A percentile compares a stretch with the other conserved stretches of the same genome.
These are phyloP conservation scores for Neodidymelliopsis sp. DNA, from an alignment of 2,329 filamentous ascomycete species.

Conservation along the genomic window DNA sequence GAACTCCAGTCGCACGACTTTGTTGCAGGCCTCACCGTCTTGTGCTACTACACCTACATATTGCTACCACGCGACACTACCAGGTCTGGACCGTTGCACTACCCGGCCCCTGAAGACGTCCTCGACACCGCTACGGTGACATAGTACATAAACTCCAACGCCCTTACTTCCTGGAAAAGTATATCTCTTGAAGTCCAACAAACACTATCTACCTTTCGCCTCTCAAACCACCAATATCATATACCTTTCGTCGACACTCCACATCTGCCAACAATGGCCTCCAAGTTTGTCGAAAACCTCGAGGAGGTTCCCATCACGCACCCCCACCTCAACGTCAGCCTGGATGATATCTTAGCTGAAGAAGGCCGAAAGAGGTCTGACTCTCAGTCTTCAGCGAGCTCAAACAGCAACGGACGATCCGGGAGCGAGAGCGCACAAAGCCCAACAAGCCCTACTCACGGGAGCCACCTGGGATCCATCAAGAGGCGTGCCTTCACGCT, in stretches of 20 bases:
- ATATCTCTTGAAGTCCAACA: too few species aligned
- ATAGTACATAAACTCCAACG: constrained; percentile 9
- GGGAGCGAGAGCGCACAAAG: constrained; percentile 32
- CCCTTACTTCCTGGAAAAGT: constrained; percentile 18
- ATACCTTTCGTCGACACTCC: neutral
- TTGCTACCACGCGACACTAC: constrained; percentile 8
- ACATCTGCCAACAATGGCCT: constrained; percentile 35
- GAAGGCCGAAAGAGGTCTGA: constrained; percentile 45
- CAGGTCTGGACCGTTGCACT: constrained; percentile 17
- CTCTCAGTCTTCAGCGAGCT: constrained; percentile 42
- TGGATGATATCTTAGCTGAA: constrained; percentile 51
- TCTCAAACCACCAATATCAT: neutral
- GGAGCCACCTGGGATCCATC: constrained; percentile 33
- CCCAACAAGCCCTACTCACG: constrained; percentile 36
- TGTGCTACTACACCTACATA: constrained; percentile 13
- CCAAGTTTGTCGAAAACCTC: constrained; percentile 51
- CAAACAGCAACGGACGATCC: constrained; percentile 30
- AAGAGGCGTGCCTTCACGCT: constrained; percentile 39
- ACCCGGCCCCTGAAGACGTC: constrained; percentile 6
- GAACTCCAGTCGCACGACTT: constrained; percentile 11
- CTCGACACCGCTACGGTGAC: constrained; percentile 14
- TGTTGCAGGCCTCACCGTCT: constrained; percentile 12
- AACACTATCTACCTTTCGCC: neutral
- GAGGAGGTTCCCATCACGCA: constrained; percentile 48
- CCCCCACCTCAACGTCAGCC: constrained; percentile 49